Percentiles rank a stretch among this genome's conserved stretches.
Conservation (phyloP, 2,329 filamentous ascomycete genomes). For the Spiromastix sp. region DNA sequence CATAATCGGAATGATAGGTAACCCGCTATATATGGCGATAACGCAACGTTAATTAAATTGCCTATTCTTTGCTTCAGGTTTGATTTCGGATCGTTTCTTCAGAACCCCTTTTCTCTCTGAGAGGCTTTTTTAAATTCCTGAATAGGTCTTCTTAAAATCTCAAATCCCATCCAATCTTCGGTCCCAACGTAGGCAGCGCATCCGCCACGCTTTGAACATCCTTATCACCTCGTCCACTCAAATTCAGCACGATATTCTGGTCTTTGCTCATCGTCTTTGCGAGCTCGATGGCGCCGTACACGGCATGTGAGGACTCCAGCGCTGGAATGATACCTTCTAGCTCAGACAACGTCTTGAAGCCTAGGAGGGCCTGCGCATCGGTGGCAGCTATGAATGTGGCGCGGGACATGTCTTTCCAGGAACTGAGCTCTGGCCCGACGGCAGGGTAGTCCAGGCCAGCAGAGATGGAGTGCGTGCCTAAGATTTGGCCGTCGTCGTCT, state of each 20-base stretch:
- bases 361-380: conserved; percentile 78
- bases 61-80: too few relatives aligned
- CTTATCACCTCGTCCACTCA: conserved; percentile 92
- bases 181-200: conserved; percentile 77
- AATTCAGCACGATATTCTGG: conserved; percentile 84
- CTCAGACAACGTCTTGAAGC: conserved; percentile 75
- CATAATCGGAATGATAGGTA: too few relatives aligned
- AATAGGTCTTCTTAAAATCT: conserved; percentile 42
- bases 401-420: conserved; percentile 83
- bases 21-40: too few relatives aligned
- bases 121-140: too few relatives aligned
- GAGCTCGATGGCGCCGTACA: conserved; percentile 79
- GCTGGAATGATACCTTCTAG: conserved; percentile 95
- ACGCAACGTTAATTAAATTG: too few relatives aligned
- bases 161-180: conserved; percentile 68
- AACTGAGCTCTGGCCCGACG: conserved; percentile 82
- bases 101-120: too few relatives aligned
- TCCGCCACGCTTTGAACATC: conserved; percentile 98
- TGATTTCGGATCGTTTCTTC: too few relatives aligned
- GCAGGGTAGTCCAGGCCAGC: conserved; percentile 95
- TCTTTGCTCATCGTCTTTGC: conserved; percentile 87
- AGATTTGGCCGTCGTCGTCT: conserved; percentile 84
- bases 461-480: conserved; percentile 90
- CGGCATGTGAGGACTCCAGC: conserved; percentile 83
- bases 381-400: conserved; percentile 87